Conservation (phyloP, 2,329 filamentous ascomycete genomes). For the Diaporthe nobilis region DNA sequence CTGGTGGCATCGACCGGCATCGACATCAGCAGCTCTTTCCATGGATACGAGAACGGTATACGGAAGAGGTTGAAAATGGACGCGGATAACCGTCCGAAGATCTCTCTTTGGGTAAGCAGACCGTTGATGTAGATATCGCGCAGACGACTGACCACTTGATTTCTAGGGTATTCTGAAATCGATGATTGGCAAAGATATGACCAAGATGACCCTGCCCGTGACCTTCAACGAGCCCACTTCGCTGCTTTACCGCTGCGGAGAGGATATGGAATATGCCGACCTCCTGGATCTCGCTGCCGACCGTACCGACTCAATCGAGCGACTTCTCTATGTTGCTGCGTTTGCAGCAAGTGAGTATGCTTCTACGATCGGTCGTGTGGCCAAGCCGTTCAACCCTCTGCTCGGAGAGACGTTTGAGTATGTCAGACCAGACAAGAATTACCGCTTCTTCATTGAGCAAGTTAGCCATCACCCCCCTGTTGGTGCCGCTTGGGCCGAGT, state of each 20-base stretch:
- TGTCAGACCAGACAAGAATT: constrained; percentile 94
- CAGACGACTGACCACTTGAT: constrained; percentile 45
- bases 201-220: constrained; percentile 98
- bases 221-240: constrained; percentile 99
- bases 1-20: constrained; percentile 59
- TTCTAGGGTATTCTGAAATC: constrained; percentile 92
- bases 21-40: constrained; percentile 84
- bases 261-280: constrained; percentile 98
- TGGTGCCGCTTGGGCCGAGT: constrained; percentile 93
- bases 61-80: constrained; percentile 88
- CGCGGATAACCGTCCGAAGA: constrained; percentile 91
- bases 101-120: constrained; percentile 89
- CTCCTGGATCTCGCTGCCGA: constrained; percentile 91
- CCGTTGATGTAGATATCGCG: neutral
- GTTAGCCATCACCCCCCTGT: constrained; percentile 97
- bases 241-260: constrained; percentile 91
- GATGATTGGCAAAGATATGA: constrained; percentile 99
- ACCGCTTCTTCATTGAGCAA: constrained; percentile 98
- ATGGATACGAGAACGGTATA: constrained; percentile 91
- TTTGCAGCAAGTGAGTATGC: constrained; percentile 98
- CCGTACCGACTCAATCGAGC: constrained; percentile 87
- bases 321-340: constrained; percentile 93
- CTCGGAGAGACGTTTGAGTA: constrained; percentile 98
- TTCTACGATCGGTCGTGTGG: constrained; percentile 95
- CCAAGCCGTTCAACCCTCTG: constrained; percentile 97